Evolutionary conservation across 805 yeast species (phyloP), one percentile per base, ranked within the genome.

Genomic region (Saccharomyces cerevisiae): DNA sequence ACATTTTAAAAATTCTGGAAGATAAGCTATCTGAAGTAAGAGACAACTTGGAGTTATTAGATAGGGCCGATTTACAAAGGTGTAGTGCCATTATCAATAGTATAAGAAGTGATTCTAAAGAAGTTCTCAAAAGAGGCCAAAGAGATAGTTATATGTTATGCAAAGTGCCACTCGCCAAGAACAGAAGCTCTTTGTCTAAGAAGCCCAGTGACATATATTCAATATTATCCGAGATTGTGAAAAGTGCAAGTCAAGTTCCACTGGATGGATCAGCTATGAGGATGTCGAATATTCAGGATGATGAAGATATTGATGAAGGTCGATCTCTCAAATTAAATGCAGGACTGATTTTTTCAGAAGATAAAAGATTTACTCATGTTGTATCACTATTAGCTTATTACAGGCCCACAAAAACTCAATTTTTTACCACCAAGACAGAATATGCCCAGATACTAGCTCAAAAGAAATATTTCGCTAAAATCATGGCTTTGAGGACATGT

Each of bases 321-420:
- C 49, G 52, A 6, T 50, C 57, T 9, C 51, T 60, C 46, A 60
- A 60, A 51, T 50, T 55, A 32, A 65, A 66, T 48, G 61, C 64
- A 6, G 81, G 80, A 57, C 69, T 86, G 11, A 82, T 91, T 0
- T 92, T 89, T 64, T 81, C 84, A 14, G 78, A 80, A 47, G 98
- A 92, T 67, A 72, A 95, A 48, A 73, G 97, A 49, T 87, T 85
- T 64, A 82, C 80, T 60, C 96, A 91, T 61, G 84, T 87, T 11
- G 80, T 91, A 0, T 79, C 81, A 31, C 68, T 90, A 17, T 67
- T 92, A 36, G 91, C 57, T 5, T 61, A 60, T 48, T 56, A 61
- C 24, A 56, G 57, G 30, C 64, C 66, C 9, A 67, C 62, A 29
- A 59, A 53, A 10, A 50, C 66, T 9, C 61, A 62, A 11, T 55